These are phyloP conservation scores for Pythium aquatile DNA, from an alignment of 352 stramenopile species.

Conservation along the genomic window DNA sequence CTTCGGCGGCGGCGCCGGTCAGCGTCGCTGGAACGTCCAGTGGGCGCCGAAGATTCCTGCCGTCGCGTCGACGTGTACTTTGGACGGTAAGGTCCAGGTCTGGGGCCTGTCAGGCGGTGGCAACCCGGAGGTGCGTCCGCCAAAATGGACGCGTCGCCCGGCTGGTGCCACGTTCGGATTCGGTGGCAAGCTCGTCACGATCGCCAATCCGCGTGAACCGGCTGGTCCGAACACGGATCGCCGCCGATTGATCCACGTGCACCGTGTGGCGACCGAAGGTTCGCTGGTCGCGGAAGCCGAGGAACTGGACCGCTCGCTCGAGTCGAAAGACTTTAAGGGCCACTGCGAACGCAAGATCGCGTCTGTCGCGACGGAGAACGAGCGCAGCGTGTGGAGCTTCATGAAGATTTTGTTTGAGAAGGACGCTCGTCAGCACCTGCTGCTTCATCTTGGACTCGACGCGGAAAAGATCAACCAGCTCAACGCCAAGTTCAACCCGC, in stretches of 20 bases:
- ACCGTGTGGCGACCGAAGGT: slow-evolving; percentile 75
- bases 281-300: slow-evolving; percentile 86
- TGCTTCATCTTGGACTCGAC: slow-evolving; percentile 95
- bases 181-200: slow-evolving; percentile 92
- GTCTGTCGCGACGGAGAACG: slow-evolving; percentile 49
- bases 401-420: slow-evolving; percentile 95
- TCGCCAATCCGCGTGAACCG: slow-evolving; percentile 70
- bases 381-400: slow-evolving; percentile 88
- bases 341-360: slow-evolving; percentile 92
- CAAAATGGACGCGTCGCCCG: slow-evolving; percentile 94
- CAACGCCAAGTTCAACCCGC: slow-evolving; percentile 77
- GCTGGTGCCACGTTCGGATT: slow-evolving; percentile 95
- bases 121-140: slow-evolving; percentile 83
- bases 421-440: slow-evolving; percentile 93
- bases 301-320: slow-evolving; percentile 89
- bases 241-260: slow-evolving; percentile 76
- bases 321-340: slow-evolving; percentile 88
- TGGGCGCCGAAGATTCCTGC: slow-evolving; percentile 95
- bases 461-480: slow-evolving; percentile 89
- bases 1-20: slow-evolving; percentile 65
- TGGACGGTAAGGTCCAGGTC: slow-evolving; percentile 97
- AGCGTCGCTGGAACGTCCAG: slow-evolving; percentile 93
- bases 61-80: slow-evolving; percentile 94
- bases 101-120: slow-evolving; percentile 79
- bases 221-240: slow-evolving; percentile 51